These are phyloP conservation scores for Cordyceps javanica DNA, from an alignment of 2,329 filamentous ascomycete genomes.

Conservation along the genomic window DNA sequence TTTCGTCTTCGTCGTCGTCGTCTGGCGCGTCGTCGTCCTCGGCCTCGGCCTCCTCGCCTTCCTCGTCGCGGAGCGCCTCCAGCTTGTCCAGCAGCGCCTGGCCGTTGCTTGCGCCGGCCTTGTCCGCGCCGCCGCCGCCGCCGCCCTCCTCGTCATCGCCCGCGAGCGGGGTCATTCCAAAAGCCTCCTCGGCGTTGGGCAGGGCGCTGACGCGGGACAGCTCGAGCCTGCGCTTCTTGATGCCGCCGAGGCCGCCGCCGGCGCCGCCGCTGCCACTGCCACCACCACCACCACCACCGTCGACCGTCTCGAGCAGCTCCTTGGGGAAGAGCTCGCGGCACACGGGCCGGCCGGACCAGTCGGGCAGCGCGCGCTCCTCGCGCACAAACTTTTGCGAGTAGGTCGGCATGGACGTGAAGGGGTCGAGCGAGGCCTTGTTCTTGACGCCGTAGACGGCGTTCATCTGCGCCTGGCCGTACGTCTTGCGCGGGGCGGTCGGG, in stretches of 20 bases:
- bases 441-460: constrained; percentile 50
- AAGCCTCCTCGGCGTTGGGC: constrained; percentile 46
- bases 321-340: constrained; percentile 48
- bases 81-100: constrained; percentile 38
- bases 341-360: constrained; percentile 45
- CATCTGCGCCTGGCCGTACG: constrained; percentile 53
- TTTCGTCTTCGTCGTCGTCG: constrained; percentile 44
- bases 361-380: constrained; percentile 46
- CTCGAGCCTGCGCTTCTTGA: constrained; percentile 39
- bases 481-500: constrained; percentile 32
- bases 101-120: too few species aligned
- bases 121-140: constrained; percentile 18
- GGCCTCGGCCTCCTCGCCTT: constrained; percentile 37
- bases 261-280: constrained; percentile 31
- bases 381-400: constrained; percentile 51
- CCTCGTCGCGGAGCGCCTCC: constrained; percentile 43
- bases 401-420: constrained; percentile 52
- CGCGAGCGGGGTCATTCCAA: constrained; percentile 30
- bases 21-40: constrained; percentile 40
- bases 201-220: constrained; percentile 42
- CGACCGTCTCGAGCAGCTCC: constrained; percentile 50
- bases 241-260: constrained; percentile 25
- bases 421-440: constrained; percentile 50
- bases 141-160: constrained; percentile 24
- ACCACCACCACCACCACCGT: constrained; percentile 37